Conservation (phyloP, 768 basidiomycete genomes). For the Dioszegia hungarica region DNA sequence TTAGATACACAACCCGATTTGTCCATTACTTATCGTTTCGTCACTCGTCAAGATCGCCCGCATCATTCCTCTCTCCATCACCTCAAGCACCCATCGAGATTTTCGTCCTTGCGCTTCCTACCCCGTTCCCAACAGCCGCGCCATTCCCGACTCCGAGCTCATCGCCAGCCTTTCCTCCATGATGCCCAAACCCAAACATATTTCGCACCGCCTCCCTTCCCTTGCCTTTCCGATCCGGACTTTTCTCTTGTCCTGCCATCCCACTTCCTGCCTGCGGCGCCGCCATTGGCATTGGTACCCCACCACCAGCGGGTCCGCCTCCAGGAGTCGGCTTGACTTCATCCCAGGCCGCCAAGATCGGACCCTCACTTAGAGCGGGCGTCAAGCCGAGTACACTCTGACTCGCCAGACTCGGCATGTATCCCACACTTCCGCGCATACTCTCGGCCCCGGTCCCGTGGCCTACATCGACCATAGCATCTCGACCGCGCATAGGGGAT, state of each 20-base stretch:
- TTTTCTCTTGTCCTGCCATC: no score
- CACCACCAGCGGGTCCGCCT: no score
- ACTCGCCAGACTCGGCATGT: constrained; percentile 10
- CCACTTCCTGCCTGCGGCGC: not conserved
- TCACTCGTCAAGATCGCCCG: no score
- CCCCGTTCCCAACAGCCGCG: not conserved
- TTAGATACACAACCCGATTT: no score
- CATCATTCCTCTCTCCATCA: no score
- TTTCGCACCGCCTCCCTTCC: not conserved
- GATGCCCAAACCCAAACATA: constrained; percentile 8
- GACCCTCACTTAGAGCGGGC: not conserved
- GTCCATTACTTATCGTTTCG: no score
- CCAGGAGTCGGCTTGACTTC: not conserved
- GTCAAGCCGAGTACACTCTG: constrained; percentile 5
- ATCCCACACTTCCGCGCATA: constrained; percentile 12
- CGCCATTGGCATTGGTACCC: not conserved
- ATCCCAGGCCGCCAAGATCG: constrained; percentile 1
- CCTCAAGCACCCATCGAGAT: no score
- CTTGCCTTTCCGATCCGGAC: constrained; percentile 1
- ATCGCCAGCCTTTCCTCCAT: not conserved
- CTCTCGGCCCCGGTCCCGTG: not conserved
- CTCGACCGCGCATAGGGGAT: constrained; percentile 1
- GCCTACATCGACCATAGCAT: constrained; percentile 9
- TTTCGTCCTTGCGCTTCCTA: constrained; percentile 5
- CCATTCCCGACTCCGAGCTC: not conserved